Conservation (phyloP, 2,329 filamentous ascomycete genomes). For the Sclerotinia minor region DNA sequence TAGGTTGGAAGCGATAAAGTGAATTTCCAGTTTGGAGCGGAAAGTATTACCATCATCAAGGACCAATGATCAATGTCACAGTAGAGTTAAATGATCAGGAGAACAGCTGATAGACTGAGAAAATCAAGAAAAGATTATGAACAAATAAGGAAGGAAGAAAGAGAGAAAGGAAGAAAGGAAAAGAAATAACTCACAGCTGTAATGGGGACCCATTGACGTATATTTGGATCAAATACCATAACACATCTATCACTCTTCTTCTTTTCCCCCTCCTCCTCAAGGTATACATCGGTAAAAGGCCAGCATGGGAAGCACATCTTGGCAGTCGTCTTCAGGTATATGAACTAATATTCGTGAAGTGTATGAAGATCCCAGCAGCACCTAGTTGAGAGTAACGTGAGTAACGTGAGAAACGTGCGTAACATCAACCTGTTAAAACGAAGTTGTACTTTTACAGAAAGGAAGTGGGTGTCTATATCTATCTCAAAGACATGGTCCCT, state of each 20-base stretch:
- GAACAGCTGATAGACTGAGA: not conserved
- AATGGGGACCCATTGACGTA: slow-evolving; percentile 28
- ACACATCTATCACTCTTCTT: slow-evolving; percentile 28
- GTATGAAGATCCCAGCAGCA: not conserved
- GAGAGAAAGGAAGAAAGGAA: not conserved
- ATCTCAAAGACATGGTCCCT: no score
- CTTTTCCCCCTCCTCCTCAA: slow-evolving; percentile 32
- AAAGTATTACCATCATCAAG: not conserved
- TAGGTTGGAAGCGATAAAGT: not conserved
- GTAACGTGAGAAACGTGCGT: no score
- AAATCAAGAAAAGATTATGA: not conserved
- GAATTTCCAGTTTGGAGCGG: not conserved
- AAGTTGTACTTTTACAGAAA: not conserved
- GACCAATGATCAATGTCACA: not conserved
- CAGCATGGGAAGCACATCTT: slow-evolving; percentile 36
- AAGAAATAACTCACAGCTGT: slow-evolving; percentile 27
- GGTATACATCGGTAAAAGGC: slow-evolving; percentile 32
- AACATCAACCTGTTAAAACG: not conserved
- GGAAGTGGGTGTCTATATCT: not conserved
- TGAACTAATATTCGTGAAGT: not conserved
- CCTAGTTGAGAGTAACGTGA: not conserved
- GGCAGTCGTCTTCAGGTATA: not conserved
- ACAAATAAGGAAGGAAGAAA: slow-evolving; percentile 1
- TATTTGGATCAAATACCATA: slow-evolving; percentile 31
- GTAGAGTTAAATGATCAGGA: not conserved